These are phyloP conservation scores for Bothia castanella DNA, from an alignment of 1,284 basidiomycete species.

Conservation along the genomic window DNA sequence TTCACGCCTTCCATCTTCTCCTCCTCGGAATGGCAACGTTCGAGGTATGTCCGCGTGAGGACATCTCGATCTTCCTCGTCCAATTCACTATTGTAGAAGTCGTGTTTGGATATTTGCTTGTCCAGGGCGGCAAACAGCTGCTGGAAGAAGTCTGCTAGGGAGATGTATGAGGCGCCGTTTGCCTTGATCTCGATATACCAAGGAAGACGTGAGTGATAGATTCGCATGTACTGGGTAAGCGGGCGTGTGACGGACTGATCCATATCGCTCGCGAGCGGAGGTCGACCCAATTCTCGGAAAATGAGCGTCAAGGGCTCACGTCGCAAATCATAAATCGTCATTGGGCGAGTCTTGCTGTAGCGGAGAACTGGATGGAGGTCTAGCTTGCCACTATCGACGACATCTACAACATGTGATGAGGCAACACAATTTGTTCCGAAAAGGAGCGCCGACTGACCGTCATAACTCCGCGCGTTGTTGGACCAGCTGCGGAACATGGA, in stretches of 20 bases:
- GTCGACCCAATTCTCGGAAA: constrained; percentile 42
- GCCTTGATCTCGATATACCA: constrained; percentile 55
- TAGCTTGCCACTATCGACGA: constrained; percentile 28
- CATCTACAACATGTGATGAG: constrained; percentile 11
- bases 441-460: constrained; percentile 17
- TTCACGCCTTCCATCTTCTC: constrained; percentile 29
- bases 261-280: constrained; percentile 38
- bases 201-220: constrained; percentile 50
- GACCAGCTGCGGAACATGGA: constrained; percentile 31
- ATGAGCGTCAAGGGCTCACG: constrained; percentile 30
- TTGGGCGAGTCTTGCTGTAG: constrained; percentile 26
- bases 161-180: constrained; percentile 47
- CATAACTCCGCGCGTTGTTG: constrained; percentile 8
- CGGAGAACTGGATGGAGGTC: constrained; percentile 24
- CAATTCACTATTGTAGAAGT: constrained; percentile 40
- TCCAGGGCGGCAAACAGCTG: constrained; percentile 34
- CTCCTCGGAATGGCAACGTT: constrained; percentile 29
- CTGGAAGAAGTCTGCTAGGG: constrained; percentile 49
- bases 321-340: constrained; percentile 38
- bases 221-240: constrained; percentile 41
- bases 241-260: constrained; percentile 46
- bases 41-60: constrained; percentile 35
- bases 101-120: constrained; percentile 31
- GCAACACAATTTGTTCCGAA: not conserved
- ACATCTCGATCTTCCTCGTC: constrained; percentile 34